Conservation (phyloP, 2,329 filamentous ascomycete genomes). For the Cercospora janseana region DNA sequence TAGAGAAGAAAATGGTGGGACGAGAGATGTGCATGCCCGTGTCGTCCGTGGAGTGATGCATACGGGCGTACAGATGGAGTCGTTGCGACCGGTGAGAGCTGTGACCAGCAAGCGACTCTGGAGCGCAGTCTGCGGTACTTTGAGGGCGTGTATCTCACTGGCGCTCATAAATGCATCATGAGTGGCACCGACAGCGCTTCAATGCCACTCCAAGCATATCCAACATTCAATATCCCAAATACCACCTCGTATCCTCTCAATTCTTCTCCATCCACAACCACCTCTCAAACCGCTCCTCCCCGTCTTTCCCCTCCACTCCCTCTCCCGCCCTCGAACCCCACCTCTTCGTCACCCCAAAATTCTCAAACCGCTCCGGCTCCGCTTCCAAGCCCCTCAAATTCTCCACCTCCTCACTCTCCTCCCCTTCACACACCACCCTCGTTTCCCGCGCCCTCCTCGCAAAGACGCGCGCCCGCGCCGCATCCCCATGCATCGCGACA, state of each 20-base stretch:
- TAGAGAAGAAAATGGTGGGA: not conserved
- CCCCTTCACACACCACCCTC: conserved; percentile 27
- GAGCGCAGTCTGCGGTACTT: too few species aligned
- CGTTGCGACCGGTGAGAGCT: too few species aligned
- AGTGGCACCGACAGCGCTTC: not conserved
- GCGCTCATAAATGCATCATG: not conserved
- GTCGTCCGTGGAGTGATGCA: too few species aligned
- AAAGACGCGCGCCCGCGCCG: conserved; percentile 24
- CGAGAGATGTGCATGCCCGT: not conserved
- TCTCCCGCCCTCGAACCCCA: conserved; percentile 27
- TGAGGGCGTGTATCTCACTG: too few species aligned
- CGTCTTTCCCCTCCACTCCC: conserved; percentile 9
- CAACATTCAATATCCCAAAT: too few species aligned
- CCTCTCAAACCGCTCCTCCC: conserved; percentile 10
- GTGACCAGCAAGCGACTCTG: too few species aligned
- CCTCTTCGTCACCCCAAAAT: conserved; percentile 24
- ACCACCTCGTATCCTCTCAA: not conserved
- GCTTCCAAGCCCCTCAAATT: conserved; percentile 20
- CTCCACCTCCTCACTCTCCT: conserved; percentile 23
- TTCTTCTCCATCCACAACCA: conserved; percentile 19
- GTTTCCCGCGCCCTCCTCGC: conserved; percentile 22
- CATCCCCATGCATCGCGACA: conserved; percentile 28
- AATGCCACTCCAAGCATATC: too few species aligned
- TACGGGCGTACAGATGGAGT: too few species aligned
- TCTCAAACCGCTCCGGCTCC: conserved; percentile 24